Percentiles rank a stretch among this genome's conserved stretches.
Evolutionary conservation across 2,329 filamentous ascomycete genomes (phyloP).

Genomic region (Fusarium newnesense): DNA sequence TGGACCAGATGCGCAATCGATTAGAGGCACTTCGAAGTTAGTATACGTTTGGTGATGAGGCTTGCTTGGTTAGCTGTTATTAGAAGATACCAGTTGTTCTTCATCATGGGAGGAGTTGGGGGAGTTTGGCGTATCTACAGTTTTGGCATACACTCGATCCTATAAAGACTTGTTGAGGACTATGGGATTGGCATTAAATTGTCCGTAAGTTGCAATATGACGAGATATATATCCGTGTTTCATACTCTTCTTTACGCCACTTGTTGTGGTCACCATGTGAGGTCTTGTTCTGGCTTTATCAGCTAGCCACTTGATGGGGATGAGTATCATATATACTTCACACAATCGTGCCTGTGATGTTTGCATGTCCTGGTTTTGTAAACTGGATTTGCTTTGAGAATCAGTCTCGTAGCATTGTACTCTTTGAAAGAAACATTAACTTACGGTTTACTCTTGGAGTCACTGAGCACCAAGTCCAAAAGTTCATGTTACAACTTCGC

Average conservation of each 20-base stretch:
- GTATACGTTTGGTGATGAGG: neutral
- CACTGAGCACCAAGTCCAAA: neutral
- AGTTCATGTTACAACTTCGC: neutral
- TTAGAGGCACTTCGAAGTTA: conserved; percentile 91
- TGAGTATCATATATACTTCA: neutral
- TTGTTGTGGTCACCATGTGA: neutral
- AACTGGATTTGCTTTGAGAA: neutral
- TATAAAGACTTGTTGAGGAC: conserved; percentile 1
- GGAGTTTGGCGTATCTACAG: conserved; percentile 34
- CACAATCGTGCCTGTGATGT: neutral
- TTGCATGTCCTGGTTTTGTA: neutral
- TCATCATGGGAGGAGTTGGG: conserved; percentile 33
- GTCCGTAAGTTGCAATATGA: neutral
- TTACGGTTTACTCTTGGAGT: neutral
- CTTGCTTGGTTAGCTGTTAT: neutral
- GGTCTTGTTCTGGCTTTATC: neutral
- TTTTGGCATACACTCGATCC: conserved; percentile 34
- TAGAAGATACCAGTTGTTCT: conserved; percentile 18
- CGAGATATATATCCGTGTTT: conserved; percentile 1
- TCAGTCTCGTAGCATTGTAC: neutral
- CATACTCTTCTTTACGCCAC: neutral
- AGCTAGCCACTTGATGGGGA: neutral
- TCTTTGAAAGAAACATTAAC: neutral
- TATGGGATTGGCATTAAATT: neutral
- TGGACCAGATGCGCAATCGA: conserved; percentile 93